Conservation (phyloP, 768 basidiomycete species). For the Daedaleopsis sinensis region DNA sequence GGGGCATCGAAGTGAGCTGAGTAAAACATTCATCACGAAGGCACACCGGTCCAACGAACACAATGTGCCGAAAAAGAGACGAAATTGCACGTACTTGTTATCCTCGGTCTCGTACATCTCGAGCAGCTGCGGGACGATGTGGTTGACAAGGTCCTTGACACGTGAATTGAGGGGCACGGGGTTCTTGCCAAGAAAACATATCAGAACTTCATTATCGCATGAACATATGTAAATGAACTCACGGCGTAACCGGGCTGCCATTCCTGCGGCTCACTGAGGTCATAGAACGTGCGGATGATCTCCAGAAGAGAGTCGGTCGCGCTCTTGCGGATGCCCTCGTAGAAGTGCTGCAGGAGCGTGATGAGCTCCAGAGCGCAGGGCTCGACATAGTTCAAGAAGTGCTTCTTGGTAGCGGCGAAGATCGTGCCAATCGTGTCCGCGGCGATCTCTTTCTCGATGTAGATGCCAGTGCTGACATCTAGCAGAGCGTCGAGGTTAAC, state of each 20-base stretch:
- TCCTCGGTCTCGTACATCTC: slow-evolving; percentile 95
- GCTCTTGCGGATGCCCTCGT: slow-evolving; percentile 96
- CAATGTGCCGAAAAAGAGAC: slow-evolving; percentile 15
- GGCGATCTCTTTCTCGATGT: slow-evolving; percentile 99
- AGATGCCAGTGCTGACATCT: slow-evolving; percentile 93
- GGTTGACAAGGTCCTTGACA: slow-evolving; percentile 79
- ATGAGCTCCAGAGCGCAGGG: slow-evolving; percentile 77
- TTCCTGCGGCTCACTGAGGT: slow-evolving; percentile 77
- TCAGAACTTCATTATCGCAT: too few relatives aligned
- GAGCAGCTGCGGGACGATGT: slow-evolving; percentile 72
- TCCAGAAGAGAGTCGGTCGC: slow-evolving; percentile 87
- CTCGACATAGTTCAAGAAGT: slow-evolving; percentile 94
- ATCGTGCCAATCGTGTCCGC: slow-evolving; percentile 94
- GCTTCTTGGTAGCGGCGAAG: slow-evolving; percentile 76
- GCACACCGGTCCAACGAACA: slow-evolving; percentile 35
- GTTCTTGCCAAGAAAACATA: background rate
- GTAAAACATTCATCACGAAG: slow-evolving; percentile 35
- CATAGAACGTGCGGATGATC: slow-evolving; percentile 90
- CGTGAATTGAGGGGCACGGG: slow-evolving; percentile 58
- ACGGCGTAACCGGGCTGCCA: slow-evolving; percentile 82
- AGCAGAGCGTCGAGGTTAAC: slow-evolving; percentile 85
- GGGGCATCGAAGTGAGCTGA: slow-evolving; percentile 80
- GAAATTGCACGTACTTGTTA: slow-evolving; percentile 68
- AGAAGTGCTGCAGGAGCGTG: slow-evolving; percentile 84
- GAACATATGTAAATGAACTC: slow-evolving; percentile 34